Base-by-base conservation (phyloP, 805 yeast species). In the Kuraishia cidri region DNA sequence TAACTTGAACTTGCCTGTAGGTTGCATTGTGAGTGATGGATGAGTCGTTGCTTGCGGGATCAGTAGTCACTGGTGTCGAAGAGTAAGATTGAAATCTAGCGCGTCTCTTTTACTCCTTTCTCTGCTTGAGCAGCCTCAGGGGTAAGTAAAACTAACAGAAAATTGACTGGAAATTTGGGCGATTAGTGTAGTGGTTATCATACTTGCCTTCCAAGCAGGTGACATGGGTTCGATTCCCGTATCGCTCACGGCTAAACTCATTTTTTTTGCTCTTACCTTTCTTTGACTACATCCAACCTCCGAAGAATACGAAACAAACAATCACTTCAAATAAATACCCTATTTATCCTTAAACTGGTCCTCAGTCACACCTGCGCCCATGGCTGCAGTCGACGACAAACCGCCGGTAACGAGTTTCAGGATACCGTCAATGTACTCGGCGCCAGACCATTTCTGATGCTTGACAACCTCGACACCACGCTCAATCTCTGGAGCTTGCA, bases 381-480 rank as follows among this genome's bases (percentile, higher is more conserved):
- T 90, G 31, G 97, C 97, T 44, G 97, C 95, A 31, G 97, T 90
- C 13, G 94, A 80, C 32, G 88, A 71, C 37, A 88, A 82, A 64
- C 97, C 97, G 49, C 97, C 97, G 36, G 92, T 79, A 17, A 87
- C 92, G 61, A 86, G 68, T 60, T 80, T 87, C 58, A 90, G 76
- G 52, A 90, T 67, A 38, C 85, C 79, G 60, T 90, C 97, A 52
- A 90, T 81, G 66, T 86, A 88, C 62, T 85, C 95, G 20, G 97
- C 97, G 55, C 97, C 97, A 27, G 96, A 86, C 97, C 97, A 90
- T 61, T 88, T 86, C 63, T 90, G 97, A 62, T 90, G 97, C 70
- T 87, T 90, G 42, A 90, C 94, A 38, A 90, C 95, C 60, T 90
- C 97, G 44, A 88, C 95, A 43, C 85, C 88, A 38, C 67, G 68